Conservation (phyloP, 441 rosid species). For the Pelargonium cotyledonis region DNA sequence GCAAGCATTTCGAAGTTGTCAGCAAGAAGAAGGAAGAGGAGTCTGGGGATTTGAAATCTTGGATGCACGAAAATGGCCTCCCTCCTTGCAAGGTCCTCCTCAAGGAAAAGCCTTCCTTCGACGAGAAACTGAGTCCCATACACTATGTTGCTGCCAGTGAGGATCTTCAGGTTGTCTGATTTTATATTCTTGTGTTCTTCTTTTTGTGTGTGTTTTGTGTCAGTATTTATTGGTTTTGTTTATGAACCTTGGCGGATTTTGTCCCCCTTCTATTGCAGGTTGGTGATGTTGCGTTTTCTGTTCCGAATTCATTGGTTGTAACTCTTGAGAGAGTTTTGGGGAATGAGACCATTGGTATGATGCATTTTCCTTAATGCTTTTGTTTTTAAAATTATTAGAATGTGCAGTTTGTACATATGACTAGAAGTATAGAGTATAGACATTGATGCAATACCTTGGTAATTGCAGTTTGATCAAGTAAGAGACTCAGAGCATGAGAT, state of each 20-base stretch:
- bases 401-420: neutral
- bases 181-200: neutral
- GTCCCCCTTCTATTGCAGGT: slow-evolving; percentile 34
- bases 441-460: too few species aligned
- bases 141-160: slow-evolving; percentile 88
- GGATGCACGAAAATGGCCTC: slow-evolving; percentile 88
- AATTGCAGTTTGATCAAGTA: too few species aligned
- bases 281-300: slow-evolving; percentile 79
- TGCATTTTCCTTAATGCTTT: slow-evolving; percentile 10
- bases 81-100: slow-evolving; percentile 84
- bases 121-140: slow-evolving; percentile 57
- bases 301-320: slow-evolving; percentile 78
- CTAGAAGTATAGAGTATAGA: too few species aligned
- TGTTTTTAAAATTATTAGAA: neutral
- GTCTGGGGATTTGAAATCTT: slow-evolving; percentile 57
- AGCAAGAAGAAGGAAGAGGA: slow-evolving; percentile 49
- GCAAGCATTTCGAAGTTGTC: slow-evolving; percentile 25
- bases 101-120: slow-evolving; percentile 61
- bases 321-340: slow-evolving; percentile 93
- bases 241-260: neutral
- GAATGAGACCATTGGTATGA: slow-evolving; percentile 82
- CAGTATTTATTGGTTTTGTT: neutral
- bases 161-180: slow-evolving; percentile 60
- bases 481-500: too few species aligned
- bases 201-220: neutral